Percentiles rank a stretch among this genome's conserved stretches.
These are phyloP conservation scores for Acacia acuminata DNA, from an alignment of 306 rosid species.

Conservation along the genomic window DNA sequence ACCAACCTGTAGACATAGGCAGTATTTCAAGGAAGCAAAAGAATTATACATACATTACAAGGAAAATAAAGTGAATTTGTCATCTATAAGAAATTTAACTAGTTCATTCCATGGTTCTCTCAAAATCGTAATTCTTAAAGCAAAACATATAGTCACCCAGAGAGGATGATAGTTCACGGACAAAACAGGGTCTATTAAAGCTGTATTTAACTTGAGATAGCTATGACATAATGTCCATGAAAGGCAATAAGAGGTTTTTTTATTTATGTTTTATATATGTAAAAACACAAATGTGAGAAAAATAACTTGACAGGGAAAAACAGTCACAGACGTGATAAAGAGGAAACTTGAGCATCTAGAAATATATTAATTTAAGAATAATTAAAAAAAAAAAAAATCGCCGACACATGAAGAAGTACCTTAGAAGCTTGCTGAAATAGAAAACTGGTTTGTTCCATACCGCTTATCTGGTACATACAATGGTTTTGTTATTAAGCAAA, in stretches of 20 bases:
- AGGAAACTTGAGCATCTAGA: background rate
- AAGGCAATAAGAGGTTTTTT: background rate
- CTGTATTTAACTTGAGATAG: background rate
- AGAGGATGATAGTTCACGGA: conserved; percentile 3
- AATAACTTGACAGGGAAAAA: conserved; percentile 2
- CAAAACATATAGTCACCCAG: conserved; percentile 17
- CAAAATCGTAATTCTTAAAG: background rate
- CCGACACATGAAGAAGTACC: conserved; percentile 46
- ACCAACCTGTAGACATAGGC: conserved; percentile 70
- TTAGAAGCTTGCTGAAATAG: conserved; percentile 97
- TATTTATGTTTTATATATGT: background rate
- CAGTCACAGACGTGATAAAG: background rate
- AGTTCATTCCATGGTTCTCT: background rate
- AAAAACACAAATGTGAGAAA: background rate
- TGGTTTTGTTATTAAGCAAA: conserved; percentile 23
- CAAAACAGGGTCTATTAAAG: background rate
- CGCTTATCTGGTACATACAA: conserved; percentile 74
- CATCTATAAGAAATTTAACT: conserved; percentile 14
- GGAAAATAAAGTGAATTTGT: conserved; percentile 15
- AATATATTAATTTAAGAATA: background rate
- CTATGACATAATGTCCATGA: conserved; percentile 5
- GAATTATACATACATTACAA: conserved; percentile 9
- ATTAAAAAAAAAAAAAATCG: background rate
- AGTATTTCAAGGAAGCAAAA: conserved; percentile 17
- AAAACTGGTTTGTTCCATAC: conserved; percentile 98